phyloP scores from a whole-genome alignment of 441 rosid species.

The Gossypium davidsonii region DNA sequence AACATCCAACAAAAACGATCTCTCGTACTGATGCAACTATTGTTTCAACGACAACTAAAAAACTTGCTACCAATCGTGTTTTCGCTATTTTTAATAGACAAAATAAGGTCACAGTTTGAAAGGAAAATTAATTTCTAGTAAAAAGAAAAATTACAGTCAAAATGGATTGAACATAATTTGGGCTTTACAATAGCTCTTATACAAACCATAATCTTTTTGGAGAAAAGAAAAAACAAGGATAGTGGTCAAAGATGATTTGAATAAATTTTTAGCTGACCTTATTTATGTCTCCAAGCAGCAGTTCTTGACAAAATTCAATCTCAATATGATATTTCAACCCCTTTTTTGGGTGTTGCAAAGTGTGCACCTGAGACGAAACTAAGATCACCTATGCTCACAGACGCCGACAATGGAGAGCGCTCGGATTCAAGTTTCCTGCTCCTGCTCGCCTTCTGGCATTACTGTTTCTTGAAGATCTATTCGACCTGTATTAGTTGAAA shows the following conservation, averaged over 20 bases:
- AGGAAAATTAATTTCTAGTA: background rate
- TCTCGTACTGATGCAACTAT: no score
- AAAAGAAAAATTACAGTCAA: constrained; percentile 8
- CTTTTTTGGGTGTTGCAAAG: constrained; percentile 3
- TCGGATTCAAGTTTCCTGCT: constrained; percentile 27
- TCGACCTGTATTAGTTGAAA: constrained; percentile 34
- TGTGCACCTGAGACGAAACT: constrained; percentile 10
- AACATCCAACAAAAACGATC: no score
- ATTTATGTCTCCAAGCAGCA: constrained; percentile 23
- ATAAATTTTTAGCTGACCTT: constrained; percentile 18
- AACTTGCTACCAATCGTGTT: no score
- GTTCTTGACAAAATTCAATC: constrained; percentile 11
- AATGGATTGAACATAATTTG: constrained; percentile 12
- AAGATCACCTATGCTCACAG: background rate
- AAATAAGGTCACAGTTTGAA: background rate
- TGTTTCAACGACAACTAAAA: no score
- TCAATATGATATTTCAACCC: background rate
- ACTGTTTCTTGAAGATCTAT: constrained; percentile 45
- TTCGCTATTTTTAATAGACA: background rate
- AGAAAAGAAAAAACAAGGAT: background rate
- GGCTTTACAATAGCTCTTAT: constrained; percentile 19
- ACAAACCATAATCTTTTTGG: background rate
- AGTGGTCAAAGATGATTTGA: constrained; percentile 12
- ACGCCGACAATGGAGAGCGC: background rate
- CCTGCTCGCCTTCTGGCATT: constrained; percentile 37